Percentiles rank a stretch among this genome's conserved stretches.
Evolutionary conservation across 2,329 filamentous ascomycete genomes (phyloP).

Genomic region (Periconia sp.): DNA sequence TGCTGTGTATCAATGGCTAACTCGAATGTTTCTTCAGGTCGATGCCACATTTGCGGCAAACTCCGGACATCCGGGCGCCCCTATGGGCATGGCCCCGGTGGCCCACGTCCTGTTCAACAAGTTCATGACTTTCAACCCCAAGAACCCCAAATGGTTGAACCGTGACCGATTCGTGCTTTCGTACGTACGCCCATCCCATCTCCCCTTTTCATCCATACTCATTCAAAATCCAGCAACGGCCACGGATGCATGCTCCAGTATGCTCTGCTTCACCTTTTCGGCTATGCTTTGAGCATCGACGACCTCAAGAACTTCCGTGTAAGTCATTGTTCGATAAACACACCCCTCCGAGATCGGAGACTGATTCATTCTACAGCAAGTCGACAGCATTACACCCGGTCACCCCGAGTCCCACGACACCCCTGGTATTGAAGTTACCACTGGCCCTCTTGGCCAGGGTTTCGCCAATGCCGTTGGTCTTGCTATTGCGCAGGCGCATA

Average conservation of each 20-base stretch:
- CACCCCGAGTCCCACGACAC: constrained; percentile 97
- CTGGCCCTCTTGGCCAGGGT: constrained; percentile 95
- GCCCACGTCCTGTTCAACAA: constrained; percentile 98
- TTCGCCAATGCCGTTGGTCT: constrained; percentile 97
- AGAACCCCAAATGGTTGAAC: constrained; percentile 97
- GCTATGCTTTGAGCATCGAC: constrained; percentile 82
- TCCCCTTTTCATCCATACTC: constrained; percentile 6
- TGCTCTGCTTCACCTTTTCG: constrained; percentile 94
- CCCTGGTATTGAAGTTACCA: constrained; percentile 96
- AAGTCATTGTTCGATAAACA: constrained; percentile 45
- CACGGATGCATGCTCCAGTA: constrained; percentile 99
- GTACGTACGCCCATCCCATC: constrained; percentile 60
- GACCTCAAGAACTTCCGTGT: constrained; percentile 97
- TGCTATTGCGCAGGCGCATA: constrained; percentile 93
- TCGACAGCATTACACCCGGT: constrained; percentile 84
- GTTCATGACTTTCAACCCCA: constrained; percentile 99
- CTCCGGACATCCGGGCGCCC: constrained; percentile 97
- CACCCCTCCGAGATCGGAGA: constrained; percentile 45
- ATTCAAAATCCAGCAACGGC: constrained; percentile 71
- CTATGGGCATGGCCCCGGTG: constrained; percentile 94
- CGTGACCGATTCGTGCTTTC: constrained; percentile 98
- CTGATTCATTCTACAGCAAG: constrained; percentile 50
- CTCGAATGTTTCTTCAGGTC: constrained; percentile 60
- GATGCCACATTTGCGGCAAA: constrained; percentile 97
- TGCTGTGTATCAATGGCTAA: constrained; percentile 36